Conservation (phyloP, 805 yeast genomes). For the Wickerhamiella cacticola region DNA sequence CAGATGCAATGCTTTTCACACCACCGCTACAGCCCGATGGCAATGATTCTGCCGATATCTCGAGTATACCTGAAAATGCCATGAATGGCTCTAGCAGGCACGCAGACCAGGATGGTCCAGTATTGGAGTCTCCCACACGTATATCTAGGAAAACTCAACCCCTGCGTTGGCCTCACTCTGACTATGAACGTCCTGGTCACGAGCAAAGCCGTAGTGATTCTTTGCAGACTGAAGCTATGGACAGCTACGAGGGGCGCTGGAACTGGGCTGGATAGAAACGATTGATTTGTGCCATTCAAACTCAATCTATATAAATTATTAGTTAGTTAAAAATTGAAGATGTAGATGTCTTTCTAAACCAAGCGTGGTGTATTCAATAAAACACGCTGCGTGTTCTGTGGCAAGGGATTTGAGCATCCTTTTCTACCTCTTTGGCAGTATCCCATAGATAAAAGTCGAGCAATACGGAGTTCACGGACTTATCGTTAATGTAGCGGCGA, state of each 20-base stretch:
- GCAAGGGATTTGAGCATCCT: slow-evolving; percentile 23
- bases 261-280: too few relatives aligned
- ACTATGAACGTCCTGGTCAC: background rate
- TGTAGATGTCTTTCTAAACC: too few relatives aligned
- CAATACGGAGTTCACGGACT: slow-evolving; percentile 32
- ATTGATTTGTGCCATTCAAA: too few relatives aligned
- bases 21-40: background rate
- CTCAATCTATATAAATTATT: too few relatives aligned
- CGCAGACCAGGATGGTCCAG: background rate
- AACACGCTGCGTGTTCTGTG: slow-evolving; percentile 33
- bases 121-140: background rate
- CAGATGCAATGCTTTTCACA: background rate
- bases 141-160: background rate
- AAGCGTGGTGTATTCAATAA: slow-evolving; percentile 26
- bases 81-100: background rate
- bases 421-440: slow-evolving; percentile 32
- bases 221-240: too few relatives aligned
- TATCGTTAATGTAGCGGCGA: slow-evolving; percentile 16
- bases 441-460: slow-evolving; percentile 37
- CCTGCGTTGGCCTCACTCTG: background rate
- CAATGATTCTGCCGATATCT: background rate
- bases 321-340: too few relatives aligned
- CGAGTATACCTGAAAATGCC: background rate
- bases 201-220: background rate
- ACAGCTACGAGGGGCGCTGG: too few relatives aligned